Evolutionary conservation across 192 early-diverging fungal genomes (phyloP).

Genomic region (Coemansia brasiliensis): DNA sequence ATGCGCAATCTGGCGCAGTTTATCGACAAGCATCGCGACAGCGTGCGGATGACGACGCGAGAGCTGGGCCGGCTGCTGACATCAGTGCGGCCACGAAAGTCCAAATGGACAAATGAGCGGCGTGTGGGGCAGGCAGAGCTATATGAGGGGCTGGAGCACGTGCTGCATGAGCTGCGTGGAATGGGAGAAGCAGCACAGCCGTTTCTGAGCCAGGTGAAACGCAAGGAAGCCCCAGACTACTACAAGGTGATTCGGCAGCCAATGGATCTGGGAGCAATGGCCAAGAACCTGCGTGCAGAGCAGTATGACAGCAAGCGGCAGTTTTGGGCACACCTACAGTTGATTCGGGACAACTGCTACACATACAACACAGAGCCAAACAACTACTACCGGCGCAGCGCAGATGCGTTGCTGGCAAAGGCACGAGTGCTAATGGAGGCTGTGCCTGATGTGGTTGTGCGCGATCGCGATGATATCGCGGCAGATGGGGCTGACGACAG

Average conservation of each 20-base stretch:
- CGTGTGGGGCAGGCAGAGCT: conserved; percentile 86
- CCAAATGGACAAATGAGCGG: conserved; percentile 89
- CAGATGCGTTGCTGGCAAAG: conserved; percentile 75
- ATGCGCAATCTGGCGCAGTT: conserved; percentile 74
- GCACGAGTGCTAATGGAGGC: conserved; percentile 70
- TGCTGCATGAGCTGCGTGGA: conserved; percentile 76
- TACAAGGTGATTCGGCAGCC: conserved; percentile 90
- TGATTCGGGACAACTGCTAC: conserved; percentile 93
- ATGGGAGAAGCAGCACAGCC: conserved; percentile 81
- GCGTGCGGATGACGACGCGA: conserved; percentile 63
- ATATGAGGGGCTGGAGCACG: conserved; percentile 86
- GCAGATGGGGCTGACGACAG: conserved; percentile 59
- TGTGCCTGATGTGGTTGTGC: conserved; percentile 83
- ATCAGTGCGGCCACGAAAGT: conserved; percentile 75
- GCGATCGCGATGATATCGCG: conserved; percentile 64
- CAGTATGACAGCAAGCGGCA: conserved; percentile 85
- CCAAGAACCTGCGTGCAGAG: conserved; percentile 79
- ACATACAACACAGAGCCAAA: conserved; percentile 86
- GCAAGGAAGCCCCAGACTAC: conserved; percentile 91
- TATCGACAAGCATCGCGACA: conserved; percentile 70
- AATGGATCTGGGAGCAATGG: conserved; percentile 93
- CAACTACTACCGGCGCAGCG: conserved; percentile 86
- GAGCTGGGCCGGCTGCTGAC: conserved; percentile 74
- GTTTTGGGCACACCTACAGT: conserved; percentile 81
- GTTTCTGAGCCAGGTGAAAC: conserved; percentile 84